phyloP scores from a whole-genome alignment of 2,329 filamentous ascomycete species.

The Ophioceras dolichostomum region DNA sequence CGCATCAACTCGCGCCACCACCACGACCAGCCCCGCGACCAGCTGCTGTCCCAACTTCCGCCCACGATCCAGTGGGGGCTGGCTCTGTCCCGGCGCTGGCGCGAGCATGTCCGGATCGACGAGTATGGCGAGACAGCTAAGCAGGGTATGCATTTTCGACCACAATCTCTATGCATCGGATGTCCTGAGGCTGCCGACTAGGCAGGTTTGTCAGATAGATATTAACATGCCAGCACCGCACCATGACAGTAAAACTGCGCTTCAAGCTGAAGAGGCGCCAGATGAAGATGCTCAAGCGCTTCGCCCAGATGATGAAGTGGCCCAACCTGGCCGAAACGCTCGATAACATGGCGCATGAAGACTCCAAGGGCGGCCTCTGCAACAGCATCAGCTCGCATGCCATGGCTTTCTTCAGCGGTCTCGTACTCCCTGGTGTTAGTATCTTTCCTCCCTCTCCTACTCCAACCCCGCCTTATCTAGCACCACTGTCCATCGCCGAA shows the following conservation, averaged over 20 bases:
- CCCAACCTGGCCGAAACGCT: conserved; percentile 57
- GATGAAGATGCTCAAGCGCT: conserved; percentile 54
- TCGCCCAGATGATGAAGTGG: conserved; percentile 66
- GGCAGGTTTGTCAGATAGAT: too few species aligned
- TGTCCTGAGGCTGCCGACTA: too few species aligned
- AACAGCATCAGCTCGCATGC: conserved; percentile 55
- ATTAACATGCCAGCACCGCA: too few species aligned
- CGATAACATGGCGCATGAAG: conserved; percentile 46
- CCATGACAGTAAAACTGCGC: conserved; percentile 50
- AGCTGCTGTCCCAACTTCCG: conserved; percentile 51
- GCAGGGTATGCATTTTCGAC: conserved; percentile 32
- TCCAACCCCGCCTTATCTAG: not conserved
- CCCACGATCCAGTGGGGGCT: conserved; percentile 62
- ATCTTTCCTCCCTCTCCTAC: not conserved
- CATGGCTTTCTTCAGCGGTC: conserved; percentile 66
- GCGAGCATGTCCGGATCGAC: conserved; percentile 56
- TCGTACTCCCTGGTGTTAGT: conserved; percentile 57
- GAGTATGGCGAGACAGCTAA: conserved; percentile 40
- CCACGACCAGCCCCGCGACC: conserved; percentile 50
- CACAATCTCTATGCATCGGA: conserved; percentile 1
- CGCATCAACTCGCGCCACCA: conserved; percentile 54
- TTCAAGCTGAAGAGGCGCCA: conserved; percentile 55
- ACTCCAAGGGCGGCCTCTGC: conserved; percentile 43
- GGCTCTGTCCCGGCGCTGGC: conserved; percentile 62
- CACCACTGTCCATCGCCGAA: too few species aligned